A percentile compares a stretch with the other conserved stretches of the same genome.
These are phyloP conservation scores for Coemansia sp. DNA, from an alignment of 371 early-diverging fungal species.

Conservation along the genomic window DNA sequence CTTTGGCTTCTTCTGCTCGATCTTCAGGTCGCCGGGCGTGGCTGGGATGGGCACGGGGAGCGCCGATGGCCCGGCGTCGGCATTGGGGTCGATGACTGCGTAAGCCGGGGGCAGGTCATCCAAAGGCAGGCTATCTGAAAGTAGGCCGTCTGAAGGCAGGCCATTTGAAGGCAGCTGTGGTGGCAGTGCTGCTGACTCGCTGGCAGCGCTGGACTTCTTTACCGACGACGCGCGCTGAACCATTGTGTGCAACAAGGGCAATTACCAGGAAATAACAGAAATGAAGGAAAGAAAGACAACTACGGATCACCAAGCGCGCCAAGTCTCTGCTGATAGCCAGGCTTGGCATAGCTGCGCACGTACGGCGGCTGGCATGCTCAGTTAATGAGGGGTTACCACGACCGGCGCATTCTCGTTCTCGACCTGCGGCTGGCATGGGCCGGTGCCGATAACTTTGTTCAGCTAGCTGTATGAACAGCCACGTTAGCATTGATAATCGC, in stretches of 20 bases:
- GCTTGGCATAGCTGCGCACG: slow-evolving; percentile 2
- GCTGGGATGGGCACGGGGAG: not conserved
- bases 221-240: slow-evolving; percentile 1
- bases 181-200: not conserved
- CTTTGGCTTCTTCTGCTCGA: slow-evolving; percentile 16
- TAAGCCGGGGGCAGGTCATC: slow-evolving; percentile 28
- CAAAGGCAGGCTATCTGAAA: not conserved
- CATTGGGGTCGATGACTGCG: slow-evolving; percentile 24
- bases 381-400: slow-evolving; percentile 11
- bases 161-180: too few species aligned
- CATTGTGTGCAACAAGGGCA: too few species aligned
- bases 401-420: slow-evolving; percentile 32
- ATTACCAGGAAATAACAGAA: not conserved
- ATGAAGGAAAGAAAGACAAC: not conserved
- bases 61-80: not conserved
- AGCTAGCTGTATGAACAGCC: not conserved
- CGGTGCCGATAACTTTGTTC: slow-evolving; percentile 27
- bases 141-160: not conserved
- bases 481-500: too few species aligned
- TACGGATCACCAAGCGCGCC: too few species aligned
- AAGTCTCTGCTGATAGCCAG: not conserved
- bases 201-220: slow-evolving; percentile 4
- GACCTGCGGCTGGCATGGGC: slow-evolving; percentile 14
- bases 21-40: slow-evolving; percentile 1
- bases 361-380: not conserved